These are phyloP conservation scores for Xylariaceae sp. DNA, from an alignment of 2,329 filamentous ascomycete genomes.

Conservation along the genomic window DNA sequence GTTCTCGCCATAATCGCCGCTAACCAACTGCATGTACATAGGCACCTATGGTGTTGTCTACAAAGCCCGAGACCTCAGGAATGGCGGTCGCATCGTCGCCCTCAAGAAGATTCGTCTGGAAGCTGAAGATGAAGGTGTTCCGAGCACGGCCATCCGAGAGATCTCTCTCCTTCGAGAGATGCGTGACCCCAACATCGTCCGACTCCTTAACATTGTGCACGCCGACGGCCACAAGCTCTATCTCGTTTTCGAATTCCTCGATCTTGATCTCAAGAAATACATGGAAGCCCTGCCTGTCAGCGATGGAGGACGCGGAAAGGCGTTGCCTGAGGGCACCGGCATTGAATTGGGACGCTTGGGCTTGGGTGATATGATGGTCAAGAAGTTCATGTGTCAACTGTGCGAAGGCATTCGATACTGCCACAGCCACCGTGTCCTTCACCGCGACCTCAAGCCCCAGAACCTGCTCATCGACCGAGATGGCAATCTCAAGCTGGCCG, in stretches of 20 bases:
- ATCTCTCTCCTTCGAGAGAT: constrained; percentile 93
- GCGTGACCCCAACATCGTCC: constrained; percentile 85
- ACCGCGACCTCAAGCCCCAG: constrained; percentile 86
- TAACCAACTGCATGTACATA: constrained; percentile 33
- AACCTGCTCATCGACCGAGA: constrained; percentile 82
- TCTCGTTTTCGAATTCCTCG: constrained; percentile 86
- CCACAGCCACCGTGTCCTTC: constrained; percentile 79
- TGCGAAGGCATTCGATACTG: constrained; percentile 82
- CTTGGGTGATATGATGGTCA: constrained; percentile 73
- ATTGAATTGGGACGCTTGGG: constrained; percentile 60
- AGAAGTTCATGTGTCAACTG: constrained; percentile 88
- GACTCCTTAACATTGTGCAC: constrained; percentile 85
- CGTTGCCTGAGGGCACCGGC: constrained; percentile 71
- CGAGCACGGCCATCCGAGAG: constrained; percentile 87
- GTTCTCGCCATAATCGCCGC: background rate
- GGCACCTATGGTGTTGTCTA: constrained; percentile 94
- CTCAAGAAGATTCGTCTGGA: constrained; percentile 95
- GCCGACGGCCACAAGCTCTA: constrained; percentile 93
- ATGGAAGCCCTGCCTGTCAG: constrained; percentile 85
- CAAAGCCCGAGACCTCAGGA: constrained; percentile 81
- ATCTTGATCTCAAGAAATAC: constrained; percentile 90
- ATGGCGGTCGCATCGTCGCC: constrained; percentile 79
- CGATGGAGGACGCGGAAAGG: constrained; percentile 79
- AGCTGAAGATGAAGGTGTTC: constrained; percentile 89
- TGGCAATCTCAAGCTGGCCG: constrained; percentile 82